Conservation (phyloP, 1,139 yeast genomes). For the Protomyces lactucae-debilis region DNA sequence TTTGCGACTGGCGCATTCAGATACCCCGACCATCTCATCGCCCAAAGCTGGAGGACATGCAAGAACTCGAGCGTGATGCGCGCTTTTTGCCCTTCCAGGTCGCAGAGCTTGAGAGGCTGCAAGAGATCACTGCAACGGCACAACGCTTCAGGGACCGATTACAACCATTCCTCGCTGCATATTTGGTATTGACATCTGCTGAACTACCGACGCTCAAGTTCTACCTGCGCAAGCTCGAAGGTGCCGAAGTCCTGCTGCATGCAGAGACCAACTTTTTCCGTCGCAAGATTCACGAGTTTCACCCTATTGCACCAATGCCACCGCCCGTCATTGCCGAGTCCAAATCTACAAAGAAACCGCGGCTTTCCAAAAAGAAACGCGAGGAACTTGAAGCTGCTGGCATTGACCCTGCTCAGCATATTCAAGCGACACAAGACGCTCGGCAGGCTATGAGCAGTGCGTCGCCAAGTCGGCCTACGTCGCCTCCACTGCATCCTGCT, state of each 20-base stretch:
- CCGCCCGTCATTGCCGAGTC: conserved; percentile 32
- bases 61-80: conserved; percentile 35
- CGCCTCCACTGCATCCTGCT: not conserved
- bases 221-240: conserved; percentile 48
- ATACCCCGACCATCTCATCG: conserved; percentile 40
- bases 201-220: conserved; percentile 41
- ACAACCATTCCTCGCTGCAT: conserved; percentile 31
- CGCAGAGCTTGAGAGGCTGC: conserved; percentile 36
- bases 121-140: conserved; percentile 42
- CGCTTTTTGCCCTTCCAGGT: conserved; percentile 36
- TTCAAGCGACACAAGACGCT: not conserved
- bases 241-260: conserved; percentile 35
- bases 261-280: conserved; percentile 32
- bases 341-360: conserved; percentile 32
- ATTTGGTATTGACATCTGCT: conserved; percentile 30
- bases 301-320: conserved; percentile 30
- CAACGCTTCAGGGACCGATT: conserved; percentile 45
- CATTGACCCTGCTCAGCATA: conserved; percentile 7
- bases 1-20: conserved; percentile 50
- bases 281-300: conserved; percentile 30
- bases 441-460: not conserved
- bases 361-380: conserved; percentile 30
- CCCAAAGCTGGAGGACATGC: conserved; percentile 42
- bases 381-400: conserved; percentile 29
- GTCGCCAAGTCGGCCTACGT: not conserved